Evolutionary conservation across 148 eudicot species (phyloP).

Genomic region (Fallopia convolvulus): DNA sequence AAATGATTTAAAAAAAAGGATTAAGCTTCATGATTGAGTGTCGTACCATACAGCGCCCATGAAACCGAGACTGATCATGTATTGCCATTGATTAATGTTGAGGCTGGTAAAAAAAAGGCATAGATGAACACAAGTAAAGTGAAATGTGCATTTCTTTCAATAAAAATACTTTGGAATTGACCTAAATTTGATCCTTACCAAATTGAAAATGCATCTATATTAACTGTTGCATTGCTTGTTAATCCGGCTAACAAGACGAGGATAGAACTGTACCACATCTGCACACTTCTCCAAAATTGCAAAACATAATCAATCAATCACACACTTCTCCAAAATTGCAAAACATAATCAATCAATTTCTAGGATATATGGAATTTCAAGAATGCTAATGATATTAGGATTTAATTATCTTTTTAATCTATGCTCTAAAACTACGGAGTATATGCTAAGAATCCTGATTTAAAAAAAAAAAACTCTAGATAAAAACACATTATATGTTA

Average conservation of each 20-base stretch:
- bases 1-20: neutral
- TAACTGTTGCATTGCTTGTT: constrained; percentile 22
- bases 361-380: no score
- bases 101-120: neutral
- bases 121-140: neutral
- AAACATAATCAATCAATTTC: no score
- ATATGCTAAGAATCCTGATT: no score
- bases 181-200: neutral
- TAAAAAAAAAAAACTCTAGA: neutral
- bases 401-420: neutral
- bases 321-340: no score
- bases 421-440: neutral
- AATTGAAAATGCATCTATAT: neutral
- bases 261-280: constrained; percentile 44
- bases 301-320: no score
- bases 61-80: constrained; percentile 4
- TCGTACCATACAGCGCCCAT: constrained; percentile 10
- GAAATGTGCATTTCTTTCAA: neutral
- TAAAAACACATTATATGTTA: no score
- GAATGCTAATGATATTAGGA: neutral
- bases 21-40: neutral
- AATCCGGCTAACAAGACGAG: constrained; percentile 53
- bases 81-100: neutral
- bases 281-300: constrained; percentile 29
- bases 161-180: neutral